A percentile compares a stretch with the other conserved stretches of the same genome.
These are phyloP conservation scores for Candida germanica DNA, from an alignment of 805 yeast genomes.

Conservation along the genomic window DNA sequence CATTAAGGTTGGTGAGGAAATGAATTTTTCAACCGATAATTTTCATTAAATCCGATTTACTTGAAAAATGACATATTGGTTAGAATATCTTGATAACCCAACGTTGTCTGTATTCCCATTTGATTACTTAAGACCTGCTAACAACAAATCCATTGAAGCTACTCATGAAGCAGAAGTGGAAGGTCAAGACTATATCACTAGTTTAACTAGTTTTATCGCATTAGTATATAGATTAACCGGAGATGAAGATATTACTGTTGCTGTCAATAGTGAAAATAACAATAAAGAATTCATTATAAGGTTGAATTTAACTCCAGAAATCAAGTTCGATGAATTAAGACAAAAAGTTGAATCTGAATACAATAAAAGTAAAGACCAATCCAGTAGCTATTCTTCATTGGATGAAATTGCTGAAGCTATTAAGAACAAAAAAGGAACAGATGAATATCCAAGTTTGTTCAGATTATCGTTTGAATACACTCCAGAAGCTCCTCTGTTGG, in stretches of 20 bases:
- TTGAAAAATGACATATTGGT: conserved; percentile 45
- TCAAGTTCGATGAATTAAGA: conserved; percentile 53
- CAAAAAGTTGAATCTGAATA: conserved; percentile 43
- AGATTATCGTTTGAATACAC: conserved; percentile 56
- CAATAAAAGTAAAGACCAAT: conserved; percentile 26
- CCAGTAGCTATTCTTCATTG: conserved; percentile 43
- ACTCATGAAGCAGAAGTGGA: conserved; percentile 25
- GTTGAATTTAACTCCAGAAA: conserved; percentile 52
- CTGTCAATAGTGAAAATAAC: conserved; percentile 49
- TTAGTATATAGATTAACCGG: conserved; percentile 82
- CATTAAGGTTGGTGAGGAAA: not conserved
- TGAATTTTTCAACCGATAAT: too few relatives aligned
- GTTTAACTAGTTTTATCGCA: conserved; percentile 65
- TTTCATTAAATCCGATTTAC: too few relatives aligned
- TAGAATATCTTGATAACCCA: conserved; percentile 64
- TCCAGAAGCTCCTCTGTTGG: conserved; percentile 36
- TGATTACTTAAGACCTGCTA: conserved; percentile 77
- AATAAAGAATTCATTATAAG: conserved; percentile 57
- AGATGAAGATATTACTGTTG: conserved; percentile 89
- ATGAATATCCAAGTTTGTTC: conserved; percentile 61
- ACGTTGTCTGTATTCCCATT: conserved; percentile 86
- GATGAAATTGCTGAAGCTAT: conserved; percentile 54
- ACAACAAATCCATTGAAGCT: conserved; percentile 66
- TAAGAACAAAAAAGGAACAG: conserved; percentile 47
- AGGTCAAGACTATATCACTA: conserved; percentile 42